phyloP scores from a whole-genome alignment of 208 protist species.

The Leishmania lainsoni region DNA sequence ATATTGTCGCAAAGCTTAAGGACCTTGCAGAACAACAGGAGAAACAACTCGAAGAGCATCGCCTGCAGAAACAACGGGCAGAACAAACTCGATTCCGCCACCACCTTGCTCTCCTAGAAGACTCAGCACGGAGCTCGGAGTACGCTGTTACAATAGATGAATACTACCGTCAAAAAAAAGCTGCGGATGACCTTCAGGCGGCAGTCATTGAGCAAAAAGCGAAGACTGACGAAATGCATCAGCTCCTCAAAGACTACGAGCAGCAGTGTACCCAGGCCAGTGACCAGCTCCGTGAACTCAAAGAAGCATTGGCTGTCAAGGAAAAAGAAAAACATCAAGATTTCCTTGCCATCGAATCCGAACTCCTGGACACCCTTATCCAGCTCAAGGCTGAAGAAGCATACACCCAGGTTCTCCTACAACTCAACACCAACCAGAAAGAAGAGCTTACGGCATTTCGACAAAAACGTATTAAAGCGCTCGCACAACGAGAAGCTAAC shows the following conservation, averaged over 20 bases:
- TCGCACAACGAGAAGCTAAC: neutral
- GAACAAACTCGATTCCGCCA: conserved; percentile 37
- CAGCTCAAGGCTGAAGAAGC: conserved; percentile 32
- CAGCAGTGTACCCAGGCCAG: conserved; percentile 11
- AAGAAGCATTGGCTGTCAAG: conserved; percentile 19
- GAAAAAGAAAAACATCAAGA: neutral
- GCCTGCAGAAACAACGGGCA: conserved; percentile 30
- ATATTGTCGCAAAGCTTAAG: conserved; percentile 53
- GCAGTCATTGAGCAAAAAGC: conserved; percentile 30
- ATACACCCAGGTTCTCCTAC: neutral
- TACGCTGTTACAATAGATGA: conserved; percentile 37
- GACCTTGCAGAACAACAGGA: conserved; percentile 46
- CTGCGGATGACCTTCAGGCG: conserved; percentile 14
- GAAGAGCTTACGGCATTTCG: neutral
- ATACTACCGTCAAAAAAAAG: conserved; percentile 13
- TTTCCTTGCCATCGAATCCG: conserved; percentile 21
- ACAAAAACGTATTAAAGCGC: neutral
- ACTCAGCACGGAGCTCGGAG: conserved; percentile 2
- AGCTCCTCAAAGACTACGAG: conserved; percentile 20
- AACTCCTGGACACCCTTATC: conserved; percentile 28
- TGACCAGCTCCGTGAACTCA: conserved; percentile 13
- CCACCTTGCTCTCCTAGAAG: conserved; percentile 13
- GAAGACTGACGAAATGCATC: conserved; percentile 20
- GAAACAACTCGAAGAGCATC: conserved; percentile 34
- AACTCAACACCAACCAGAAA: neutral